Conservation (phyloP, 2,329 filamentous ascomycete species). For the Mariannaea elegans region DNA sequence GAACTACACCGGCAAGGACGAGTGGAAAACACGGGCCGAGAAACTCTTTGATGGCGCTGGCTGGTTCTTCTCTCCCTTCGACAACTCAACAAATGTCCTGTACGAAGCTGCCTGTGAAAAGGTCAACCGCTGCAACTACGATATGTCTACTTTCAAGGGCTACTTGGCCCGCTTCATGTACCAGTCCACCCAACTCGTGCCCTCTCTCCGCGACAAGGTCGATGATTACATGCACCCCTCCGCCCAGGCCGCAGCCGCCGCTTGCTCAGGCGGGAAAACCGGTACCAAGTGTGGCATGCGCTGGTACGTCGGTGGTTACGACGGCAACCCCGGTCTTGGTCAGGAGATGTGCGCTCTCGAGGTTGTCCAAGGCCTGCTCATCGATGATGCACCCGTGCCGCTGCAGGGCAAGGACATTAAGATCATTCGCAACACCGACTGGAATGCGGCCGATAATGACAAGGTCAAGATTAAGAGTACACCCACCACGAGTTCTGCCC, state of each 20-base stretch:
- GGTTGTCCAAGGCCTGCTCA: constrained; percentile 67
- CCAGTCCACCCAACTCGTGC: constrained; percentile 64
- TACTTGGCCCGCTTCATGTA: constrained; percentile 73
- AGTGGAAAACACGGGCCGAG: constrained; percentile 63
- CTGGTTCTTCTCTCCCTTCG: constrained; percentile 63
- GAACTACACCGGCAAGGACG: constrained; percentile 63
- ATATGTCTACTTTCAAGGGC: constrained; percentile 75
- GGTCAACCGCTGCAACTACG: constrained; percentile 63
- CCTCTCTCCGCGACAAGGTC: constrained; percentile 60
- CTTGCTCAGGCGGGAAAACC: constrained; percentile 64
- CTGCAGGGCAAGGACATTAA: constrained; percentile 58
- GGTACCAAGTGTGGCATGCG: constrained; percentile 67
- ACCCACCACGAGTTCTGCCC: not conserved
- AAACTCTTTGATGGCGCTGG: constrained; percentile 61
- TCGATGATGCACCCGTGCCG: constrained; percentile 53
- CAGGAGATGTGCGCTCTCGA: constrained; percentile 73
- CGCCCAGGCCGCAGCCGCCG: constrained; percentile 62
- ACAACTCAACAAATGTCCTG: constrained; percentile 67
- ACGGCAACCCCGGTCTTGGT: constrained; percentile 64
- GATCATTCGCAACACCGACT: constrained; percentile 47
- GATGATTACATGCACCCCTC: constrained; percentile 59
- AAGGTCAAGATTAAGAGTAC: constrained; percentile 28
- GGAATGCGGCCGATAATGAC: constrained; percentile 20
- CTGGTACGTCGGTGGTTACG: constrained; percentile 68
- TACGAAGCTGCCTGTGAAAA: constrained; percentile 73